These are phyloP conservation scores for Carex arenaria DNA, from an alignment of 202 grass and related monocot species.

Conservation along the genomic window DNA sequence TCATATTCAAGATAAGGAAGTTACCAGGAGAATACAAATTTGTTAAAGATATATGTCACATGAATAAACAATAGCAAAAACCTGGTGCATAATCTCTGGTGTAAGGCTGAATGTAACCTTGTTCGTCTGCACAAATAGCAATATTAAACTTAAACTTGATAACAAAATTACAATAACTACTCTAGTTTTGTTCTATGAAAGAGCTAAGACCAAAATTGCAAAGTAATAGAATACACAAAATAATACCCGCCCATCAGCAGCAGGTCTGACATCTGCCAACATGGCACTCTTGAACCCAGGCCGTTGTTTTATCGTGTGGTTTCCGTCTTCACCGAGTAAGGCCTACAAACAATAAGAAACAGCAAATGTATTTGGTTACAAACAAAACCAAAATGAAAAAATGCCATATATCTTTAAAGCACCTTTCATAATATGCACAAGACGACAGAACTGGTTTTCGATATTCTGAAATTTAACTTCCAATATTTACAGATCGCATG, in stretches of 20 bases:
- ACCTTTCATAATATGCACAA: neutral
- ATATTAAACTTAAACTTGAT: conserved; percentile 27
- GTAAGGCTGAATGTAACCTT: conserved; percentile 94
- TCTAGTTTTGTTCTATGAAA: neutral
- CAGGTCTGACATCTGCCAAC: conserved; percentile 84
- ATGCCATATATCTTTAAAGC: neutral
- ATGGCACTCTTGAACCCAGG: conserved; percentile 88
- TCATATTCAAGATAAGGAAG: neutral
- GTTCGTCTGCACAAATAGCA: conserved; percentile 65
- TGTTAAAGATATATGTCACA: neutral
- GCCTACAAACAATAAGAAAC: conserved; percentile 42
- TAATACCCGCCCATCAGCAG: conserved; percentile 86
- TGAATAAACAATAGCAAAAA: conserved; percentile 29
- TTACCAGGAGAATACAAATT: neutral
- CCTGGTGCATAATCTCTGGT: conserved; percentile 90
- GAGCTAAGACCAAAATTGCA: neutral
- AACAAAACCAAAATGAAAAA: conserved; percentile 6
- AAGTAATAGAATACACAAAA: conserved; percentile 29
- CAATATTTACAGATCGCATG: neutral
- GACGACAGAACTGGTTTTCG: neutral
- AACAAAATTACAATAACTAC: neutral
- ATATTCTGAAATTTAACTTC: neutral
- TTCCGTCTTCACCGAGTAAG: conserved; percentile 78
- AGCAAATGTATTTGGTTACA: neutral
- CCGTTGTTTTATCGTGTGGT: conserved; percentile 59